A percentile compares a stretch with the other conserved stretches of the same genome.
phyloP scores from a whole-genome alignment of 345 rosid genomes.

The Rubroshorea leprosula region DNA sequence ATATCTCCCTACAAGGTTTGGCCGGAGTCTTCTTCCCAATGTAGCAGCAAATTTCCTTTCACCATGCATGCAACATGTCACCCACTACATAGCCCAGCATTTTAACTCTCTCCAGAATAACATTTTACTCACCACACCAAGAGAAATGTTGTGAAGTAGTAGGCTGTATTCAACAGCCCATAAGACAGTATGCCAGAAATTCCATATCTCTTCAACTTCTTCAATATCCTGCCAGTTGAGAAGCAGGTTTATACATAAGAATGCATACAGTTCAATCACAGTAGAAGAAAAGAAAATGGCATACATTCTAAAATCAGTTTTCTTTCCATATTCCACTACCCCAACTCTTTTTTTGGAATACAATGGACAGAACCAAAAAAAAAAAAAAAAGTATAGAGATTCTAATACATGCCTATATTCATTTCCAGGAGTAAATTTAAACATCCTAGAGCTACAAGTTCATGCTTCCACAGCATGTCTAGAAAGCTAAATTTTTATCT shows the following conservation, averaged over 20 bases:
- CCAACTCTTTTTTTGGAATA: too few species aligned
- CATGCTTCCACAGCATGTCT: too few species aligned
- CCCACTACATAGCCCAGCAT: too few species aligned
- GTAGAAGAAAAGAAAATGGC: not conserved
- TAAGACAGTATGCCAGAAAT: slow-evolving; percentile 76
- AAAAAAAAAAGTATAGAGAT: too few species aligned
- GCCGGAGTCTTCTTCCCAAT: too few species aligned
- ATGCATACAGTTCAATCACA: not conserved
- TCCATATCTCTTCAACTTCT: slow-evolving; percentile 74
- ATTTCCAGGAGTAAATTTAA: not conserved
- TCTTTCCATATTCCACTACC: too few species aligned
- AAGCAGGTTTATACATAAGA: not conserved
- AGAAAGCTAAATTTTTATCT: too few species aligned
- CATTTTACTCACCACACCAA: slow-evolving; percentile 67
- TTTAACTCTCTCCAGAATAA: too few species aligned
- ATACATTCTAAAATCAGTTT: not conserved
- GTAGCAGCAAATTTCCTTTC: not conserved
- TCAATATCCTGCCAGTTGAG: slow-evolving; percentile 40
- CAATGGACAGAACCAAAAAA: too few species aligned
- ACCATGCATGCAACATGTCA: not conserved
- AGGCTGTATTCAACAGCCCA: slow-evolving; percentile 73
- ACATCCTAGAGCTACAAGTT: too few species aligned
- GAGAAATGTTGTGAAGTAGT: slow-evolving; percentile 68
- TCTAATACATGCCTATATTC: too few species aligned
- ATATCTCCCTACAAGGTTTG: too few species aligned